Percentiles rank a stretch among this genome's conserved stretches.
Evolutionary conservation across 2,329 filamentous ascomycete species (phyloP).

Genomic region (Xylaria sp.): DNA sequence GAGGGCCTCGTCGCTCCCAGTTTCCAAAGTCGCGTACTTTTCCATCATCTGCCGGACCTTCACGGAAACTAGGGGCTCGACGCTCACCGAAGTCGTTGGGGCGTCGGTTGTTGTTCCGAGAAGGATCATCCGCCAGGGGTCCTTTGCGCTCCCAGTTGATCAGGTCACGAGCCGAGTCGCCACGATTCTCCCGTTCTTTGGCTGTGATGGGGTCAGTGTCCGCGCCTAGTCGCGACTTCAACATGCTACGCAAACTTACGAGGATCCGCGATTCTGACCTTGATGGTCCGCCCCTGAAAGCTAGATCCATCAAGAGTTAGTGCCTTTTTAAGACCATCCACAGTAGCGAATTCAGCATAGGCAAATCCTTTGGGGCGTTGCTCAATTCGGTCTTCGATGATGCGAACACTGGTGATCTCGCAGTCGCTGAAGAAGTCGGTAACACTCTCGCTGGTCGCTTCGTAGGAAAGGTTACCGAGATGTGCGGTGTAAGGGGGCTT

Average conservation of each 20-base stretch:
- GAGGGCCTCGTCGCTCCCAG: constrained; percentile 94
- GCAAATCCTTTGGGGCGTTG: constrained; percentile 97
- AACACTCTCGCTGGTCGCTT: constrained; percentile 85
- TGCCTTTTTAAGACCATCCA: constrained; percentile 92
- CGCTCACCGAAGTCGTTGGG: constrained; percentile 70
- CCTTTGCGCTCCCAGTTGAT: constrained; percentile 94
- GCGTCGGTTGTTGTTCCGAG: constrained; percentile 57
- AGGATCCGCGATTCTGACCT: constrained; percentile 95
- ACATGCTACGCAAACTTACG: constrained; percentile 71
- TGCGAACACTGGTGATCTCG: constrained; percentile 87
- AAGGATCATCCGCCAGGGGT: constrained; percentile 76
- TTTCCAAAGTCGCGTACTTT: constrained; percentile 84
- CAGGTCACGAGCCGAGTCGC: constrained; percentile 79
- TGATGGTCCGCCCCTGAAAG: constrained; percentile 89
- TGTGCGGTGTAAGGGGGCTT: constrained; percentile 96
- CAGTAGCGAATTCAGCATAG: constrained; percentile 90
- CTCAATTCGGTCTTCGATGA: constrained; percentile 96
- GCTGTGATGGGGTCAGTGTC: constrained; percentile 65
- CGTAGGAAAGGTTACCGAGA: constrained; percentile 95
- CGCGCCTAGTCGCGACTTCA: constrained; percentile 34
- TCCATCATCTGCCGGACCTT: constrained; percentile 76
- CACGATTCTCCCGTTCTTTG: constrained; percentile 75
- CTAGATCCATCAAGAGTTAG: constrained; percentile 82
- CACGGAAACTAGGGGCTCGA: constrained; percentile 68
- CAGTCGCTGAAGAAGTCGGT: constrained; percentile 87